Conservation (phyloP, 2,329 filamentous ascomycete species). For the Penicillium expansum region DNA sequence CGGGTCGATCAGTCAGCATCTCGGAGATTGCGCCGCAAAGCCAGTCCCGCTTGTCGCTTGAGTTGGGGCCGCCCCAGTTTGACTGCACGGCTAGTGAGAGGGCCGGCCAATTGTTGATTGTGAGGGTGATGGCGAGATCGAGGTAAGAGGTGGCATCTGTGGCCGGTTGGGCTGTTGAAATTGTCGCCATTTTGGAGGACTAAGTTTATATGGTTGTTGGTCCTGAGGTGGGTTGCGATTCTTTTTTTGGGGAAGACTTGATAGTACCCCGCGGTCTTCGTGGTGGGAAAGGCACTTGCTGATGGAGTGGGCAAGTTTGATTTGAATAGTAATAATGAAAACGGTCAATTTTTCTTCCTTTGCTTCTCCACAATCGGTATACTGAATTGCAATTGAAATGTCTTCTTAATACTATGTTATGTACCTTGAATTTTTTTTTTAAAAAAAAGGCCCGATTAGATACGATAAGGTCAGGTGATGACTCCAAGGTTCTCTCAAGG, state of each 20-base stretch:
- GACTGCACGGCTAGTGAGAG: slow-evolving; percentile 84
- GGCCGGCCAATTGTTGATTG: slow-evolving; percentile 82
- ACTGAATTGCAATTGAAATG: background rate
- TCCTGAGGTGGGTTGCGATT: background rate
- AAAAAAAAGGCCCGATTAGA: slow-evolving; percentile 9
- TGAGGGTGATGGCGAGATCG: slow-evolving; percentile 82
- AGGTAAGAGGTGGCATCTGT: slow-evolving; percentile 62
- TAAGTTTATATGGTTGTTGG: background rate
- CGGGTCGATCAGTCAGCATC: slow-evolving; percentile 61
- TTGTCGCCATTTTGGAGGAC: slow-evolving; percentile 19
- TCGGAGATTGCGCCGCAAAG: slow-evolving; percentile 85
- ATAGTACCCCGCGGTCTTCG: slow-evolving; percentile 14
- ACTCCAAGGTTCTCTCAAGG: background rate
- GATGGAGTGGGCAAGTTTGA: background rate
- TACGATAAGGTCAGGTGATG: slow-evolving; percentile 13
- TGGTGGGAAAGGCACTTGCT: background rate
- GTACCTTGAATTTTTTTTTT: background rate
- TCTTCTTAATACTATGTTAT: background rate
- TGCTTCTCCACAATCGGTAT: background rate
- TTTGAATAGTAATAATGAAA: background rate
- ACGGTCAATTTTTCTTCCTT: background rate
- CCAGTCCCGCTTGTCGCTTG: slow-evolving; percentile 90
- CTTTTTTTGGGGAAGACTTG: background rate
- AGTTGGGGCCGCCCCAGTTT: slow-evolving; percentile 82
- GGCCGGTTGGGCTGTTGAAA: slow-evolving; percentile 35